Conservation (phyloP, 2,329 filamentous ascomycete genomes). For the Sclerotinia spermophila region DNA sequence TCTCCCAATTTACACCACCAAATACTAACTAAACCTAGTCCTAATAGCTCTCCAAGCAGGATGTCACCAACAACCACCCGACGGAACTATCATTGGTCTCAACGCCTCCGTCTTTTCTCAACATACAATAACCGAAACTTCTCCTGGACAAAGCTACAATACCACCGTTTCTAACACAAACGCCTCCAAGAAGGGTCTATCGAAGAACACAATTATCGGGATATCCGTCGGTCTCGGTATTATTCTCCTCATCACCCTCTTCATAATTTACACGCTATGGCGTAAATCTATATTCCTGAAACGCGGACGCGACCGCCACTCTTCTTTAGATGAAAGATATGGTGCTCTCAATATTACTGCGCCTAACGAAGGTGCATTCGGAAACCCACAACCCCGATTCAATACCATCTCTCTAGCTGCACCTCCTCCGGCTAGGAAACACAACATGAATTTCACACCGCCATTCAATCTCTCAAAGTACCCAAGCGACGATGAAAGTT, state of each 20-base stretch:
- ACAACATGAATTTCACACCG: not conserved
- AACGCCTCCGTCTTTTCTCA: constrained; percentile 31
- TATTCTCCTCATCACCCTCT: constrained; percentile 20
- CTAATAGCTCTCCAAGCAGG: constrained; percentile 23
- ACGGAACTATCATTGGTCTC: constrained; percentile 28
- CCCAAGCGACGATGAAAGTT: constrained; percentile 1
- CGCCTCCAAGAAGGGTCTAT: constrained; percentile 23
- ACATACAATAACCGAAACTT: constrained; percentile 28
- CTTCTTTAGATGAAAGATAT: constrained; percentile 11
- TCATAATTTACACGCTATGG: constrained; percentile 5
- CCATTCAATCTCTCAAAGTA: constrained; percentile 2
- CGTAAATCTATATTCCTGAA: not conserved
- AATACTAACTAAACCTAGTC: not conserved
- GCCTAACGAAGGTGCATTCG: constrained; percentile 9
- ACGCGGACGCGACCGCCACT: not conserved
- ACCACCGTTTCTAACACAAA: constrained; percentile 7
- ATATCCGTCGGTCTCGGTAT: constrained; percentile 27
- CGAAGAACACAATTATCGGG: constrained; percentile 29
- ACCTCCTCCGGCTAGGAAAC: not conserved
- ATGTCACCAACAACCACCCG: constrained; percentile 30
- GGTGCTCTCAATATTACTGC: constrained; percentile 15
- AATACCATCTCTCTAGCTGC: constrained; percentile 7
- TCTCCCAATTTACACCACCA: not conserved
- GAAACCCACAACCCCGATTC: not conserved
- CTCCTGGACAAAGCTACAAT: constrained; percentile 21